These are phyloP conservation scores for Hirschioporus abietinus DNA, from an alignment of 768 basidiomycete genomes.

Conservation along the genomic window DNA sequence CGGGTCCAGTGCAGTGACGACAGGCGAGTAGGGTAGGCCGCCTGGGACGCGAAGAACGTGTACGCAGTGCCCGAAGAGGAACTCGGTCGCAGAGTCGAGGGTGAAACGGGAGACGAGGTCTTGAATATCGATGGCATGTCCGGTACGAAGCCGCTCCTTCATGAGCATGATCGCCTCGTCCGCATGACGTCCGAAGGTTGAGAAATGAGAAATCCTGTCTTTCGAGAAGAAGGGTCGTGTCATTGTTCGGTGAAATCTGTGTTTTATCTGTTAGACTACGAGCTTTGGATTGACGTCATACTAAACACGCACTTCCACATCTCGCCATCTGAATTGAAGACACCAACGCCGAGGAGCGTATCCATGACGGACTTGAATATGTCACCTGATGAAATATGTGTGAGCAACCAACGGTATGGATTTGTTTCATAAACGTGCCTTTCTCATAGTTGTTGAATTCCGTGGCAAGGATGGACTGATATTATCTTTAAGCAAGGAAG, in stretches of 20 bases:
- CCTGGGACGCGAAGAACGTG: slow-evolving; percentile 34
- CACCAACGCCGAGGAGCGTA: slow-evolving; percentile 48
- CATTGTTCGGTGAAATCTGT: slow-evolving; percentile 59
- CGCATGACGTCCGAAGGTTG: slow-evolving; percentile 53
- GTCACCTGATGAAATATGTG: slow-evolving; percentile 14
- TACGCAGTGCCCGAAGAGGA: slow-evolving; percentile 48
- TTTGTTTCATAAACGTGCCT: slow-evolving; percentile 17
- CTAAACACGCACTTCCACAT: slow-evolving; percentile 42
- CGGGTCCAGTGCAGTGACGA: slow-evolving; percentile 20
- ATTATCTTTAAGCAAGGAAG: neutral
- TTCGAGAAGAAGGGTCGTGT: slow-evolving; percentile 59
- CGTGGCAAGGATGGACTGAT: slow-evolving; percentile 39
- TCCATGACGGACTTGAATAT: slow-evolving; percentile 17
- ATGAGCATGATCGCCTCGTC: slow-evolving; percentile 38
- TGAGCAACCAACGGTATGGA: slow-evolving; percentile 13
- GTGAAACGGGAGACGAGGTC: slow-evolving; percentile 57
- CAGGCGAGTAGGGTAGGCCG: slow-evolving; percentile 45
- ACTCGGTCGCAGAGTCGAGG: slow-evolving; percentile 53
- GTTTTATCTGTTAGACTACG: neutral
- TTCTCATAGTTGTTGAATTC: slow-evolving; percentile 40
- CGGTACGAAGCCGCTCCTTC: slow-evolving; percentile 42
- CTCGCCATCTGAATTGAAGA: slow-evolving; percentile 65
- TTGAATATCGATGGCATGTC: slow-evolving; percentile 57
- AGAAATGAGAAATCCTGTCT: slow-evolving; percentile 54
- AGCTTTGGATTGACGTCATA: neutral